Conservation (phyloP, 2,329 filamentous ascomycete genomes). For the Trichocomaceae sp. region DNA sequence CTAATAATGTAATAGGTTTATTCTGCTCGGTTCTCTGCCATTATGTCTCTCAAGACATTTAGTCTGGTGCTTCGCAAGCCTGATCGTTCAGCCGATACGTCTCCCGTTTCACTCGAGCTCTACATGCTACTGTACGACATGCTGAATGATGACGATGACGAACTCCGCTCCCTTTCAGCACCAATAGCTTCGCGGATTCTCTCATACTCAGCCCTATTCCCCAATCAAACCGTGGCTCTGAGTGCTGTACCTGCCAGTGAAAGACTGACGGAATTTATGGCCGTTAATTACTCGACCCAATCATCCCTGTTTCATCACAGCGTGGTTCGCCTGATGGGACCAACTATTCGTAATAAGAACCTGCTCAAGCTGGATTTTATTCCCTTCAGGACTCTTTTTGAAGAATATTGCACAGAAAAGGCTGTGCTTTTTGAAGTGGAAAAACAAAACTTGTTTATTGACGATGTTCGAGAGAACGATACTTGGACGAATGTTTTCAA, state of each 20-base stretch:
- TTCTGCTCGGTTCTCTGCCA: constrained; percentile 34
- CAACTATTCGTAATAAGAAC: constrained; percentile 9
- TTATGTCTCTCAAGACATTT: constrained; percentile 30
- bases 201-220: constrained; percentile 27
- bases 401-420: constrained; percentile 30
- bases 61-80: constrained; percentile 37
- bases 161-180: constrained; percentile 63
- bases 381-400: constrained; percentile 25
- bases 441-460: constrained; percentile 90
- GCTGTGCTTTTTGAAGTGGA: constrained; percentile 70
- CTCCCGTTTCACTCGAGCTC: constrained; percentile 44
- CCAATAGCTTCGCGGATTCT: constrained; percentile 32
- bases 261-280: constrained; percentile 32
- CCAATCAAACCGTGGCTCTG: constrained; percentile 26
- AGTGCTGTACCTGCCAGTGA: constrained; percentile 47
- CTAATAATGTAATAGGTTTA: constrained; percentile 27
- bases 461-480: constrained; percentile 66
- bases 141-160: constrained; percentile 86
- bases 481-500: constrained; percentile 58
- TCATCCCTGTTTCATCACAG: constrained; percentile 28
- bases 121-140: constrained; percentile 66
- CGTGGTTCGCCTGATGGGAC: constrained; percentile 31
- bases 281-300: constrained; percentile 28
- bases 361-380: constrained; percentile 12
- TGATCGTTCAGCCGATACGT: constrained; percentile 18